Conservation (phyloP, 2,329 filamentous ascomycete species). For the Phaeosphaeriaceae sp. region DNA sequence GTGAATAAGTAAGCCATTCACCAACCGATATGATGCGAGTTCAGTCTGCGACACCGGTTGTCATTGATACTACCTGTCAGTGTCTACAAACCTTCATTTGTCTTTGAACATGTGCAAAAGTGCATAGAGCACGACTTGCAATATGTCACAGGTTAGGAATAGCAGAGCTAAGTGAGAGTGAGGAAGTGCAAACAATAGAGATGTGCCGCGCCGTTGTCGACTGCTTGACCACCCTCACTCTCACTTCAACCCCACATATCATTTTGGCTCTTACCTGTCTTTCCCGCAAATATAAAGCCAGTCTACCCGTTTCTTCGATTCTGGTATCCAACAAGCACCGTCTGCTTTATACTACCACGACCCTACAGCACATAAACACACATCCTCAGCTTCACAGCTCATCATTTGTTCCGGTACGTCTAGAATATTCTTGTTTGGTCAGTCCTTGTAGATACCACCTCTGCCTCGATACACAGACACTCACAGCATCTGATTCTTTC, state of each 20-base stretch:
- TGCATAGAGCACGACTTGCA: neutral
- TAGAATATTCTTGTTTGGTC: neutral
- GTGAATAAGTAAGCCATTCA: neutral
- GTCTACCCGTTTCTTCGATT: neutral
- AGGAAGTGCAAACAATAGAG: neutral
- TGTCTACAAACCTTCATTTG: no score
- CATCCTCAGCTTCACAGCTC: neutral
- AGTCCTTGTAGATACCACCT: neutral
- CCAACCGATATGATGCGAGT: neutral
- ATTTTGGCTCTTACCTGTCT: no score
- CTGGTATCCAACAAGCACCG: neutral
- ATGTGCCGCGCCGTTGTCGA: neutral
- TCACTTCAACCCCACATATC: conserved; percentile 8
- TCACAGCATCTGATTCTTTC: neutral
- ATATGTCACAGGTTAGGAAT: neutral
- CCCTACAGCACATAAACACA: neutral
- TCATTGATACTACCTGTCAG: no score
- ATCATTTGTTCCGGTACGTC: neutral
- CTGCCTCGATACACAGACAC: neutral
- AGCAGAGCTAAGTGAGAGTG: neutral
- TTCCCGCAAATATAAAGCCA: neutral
- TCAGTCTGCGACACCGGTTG: neutral
- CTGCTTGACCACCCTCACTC: conserved; percentile 2
- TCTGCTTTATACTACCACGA: neutral
- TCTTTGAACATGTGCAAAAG: neutral